Evolutionary conservation across 352 stramenopile genomes (phyloP).

Genomic region (Phytophthora meadii): DNA sequence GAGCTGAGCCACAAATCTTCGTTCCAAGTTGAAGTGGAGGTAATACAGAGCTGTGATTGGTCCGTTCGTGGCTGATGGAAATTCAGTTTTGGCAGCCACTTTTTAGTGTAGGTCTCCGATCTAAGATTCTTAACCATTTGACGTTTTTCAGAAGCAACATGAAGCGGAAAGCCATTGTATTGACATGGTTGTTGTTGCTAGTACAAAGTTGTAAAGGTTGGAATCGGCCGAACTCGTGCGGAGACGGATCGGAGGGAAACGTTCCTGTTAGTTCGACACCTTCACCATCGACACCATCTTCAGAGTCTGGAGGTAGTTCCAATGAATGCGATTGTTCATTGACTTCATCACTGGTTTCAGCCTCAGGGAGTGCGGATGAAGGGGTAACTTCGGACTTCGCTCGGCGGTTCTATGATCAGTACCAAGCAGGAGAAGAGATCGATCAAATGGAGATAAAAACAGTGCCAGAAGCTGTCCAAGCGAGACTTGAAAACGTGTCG

Average conservation of each 20-base stretch:
- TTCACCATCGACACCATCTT: slow-evolving; percentile 32
- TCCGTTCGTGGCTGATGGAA: slow-evolving; percentile 26
- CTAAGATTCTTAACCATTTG: slow-evolving; percentile 6
- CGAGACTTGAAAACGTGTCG: slow-evolving; percentile 22
- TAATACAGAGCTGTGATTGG: slow-evolving; percentile 19
- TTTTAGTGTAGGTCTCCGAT: slow-evolving; percentile 17
- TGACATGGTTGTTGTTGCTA: not conserved
- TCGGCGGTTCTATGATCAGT: slow-evolving; percentile 30
- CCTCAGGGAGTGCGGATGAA: not conserved
- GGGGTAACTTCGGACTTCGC: slow-evolving; percentile 26
- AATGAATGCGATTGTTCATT: slow-evolving; percentile 21
- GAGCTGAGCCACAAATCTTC: not conserved
- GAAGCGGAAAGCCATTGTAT: slow-evolving; percentile 1
- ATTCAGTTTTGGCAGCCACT: slow-evolving; percentile 29
- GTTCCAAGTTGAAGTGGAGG: slow-evolving; percentile 24
- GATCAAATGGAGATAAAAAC: slow-evolving; percentile 14
- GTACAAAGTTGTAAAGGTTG: slow-evolving; percentile 5
- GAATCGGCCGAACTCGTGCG: slow-evolving; percentile 13
- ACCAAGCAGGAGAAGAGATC: slow-evolving; percentile 23
- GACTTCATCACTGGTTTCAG: slow-evolving; percentile 5
- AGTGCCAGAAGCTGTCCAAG: slow-evolving; percentile 12
- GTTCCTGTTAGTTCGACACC: not conserved
- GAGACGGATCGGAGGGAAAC: slow-evolving; percentile 8
- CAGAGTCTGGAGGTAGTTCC: slow-evolving; percentile 3
- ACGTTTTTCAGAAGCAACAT: slow-evolving; percentile 16